Evolutionary conservation across 441 rosid species (phyloP), one percentile per base, ranked within the genome.

Genomic region (Erodium chrysanthum): DNA sequence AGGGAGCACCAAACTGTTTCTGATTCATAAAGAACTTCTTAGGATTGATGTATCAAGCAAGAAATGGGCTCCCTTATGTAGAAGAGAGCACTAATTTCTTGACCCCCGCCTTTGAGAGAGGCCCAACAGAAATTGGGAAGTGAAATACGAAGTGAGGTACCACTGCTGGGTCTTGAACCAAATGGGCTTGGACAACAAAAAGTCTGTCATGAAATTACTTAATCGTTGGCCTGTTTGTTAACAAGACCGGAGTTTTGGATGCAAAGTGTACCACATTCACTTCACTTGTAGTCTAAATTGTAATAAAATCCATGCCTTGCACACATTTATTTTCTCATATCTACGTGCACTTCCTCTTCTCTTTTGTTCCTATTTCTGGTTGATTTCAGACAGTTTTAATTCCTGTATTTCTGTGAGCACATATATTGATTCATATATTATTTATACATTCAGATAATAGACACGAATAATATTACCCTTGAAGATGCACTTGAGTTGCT

Each of bases 401-500:
- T 21, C 27, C 5, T 18, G 11, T 15, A 17, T 50, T 50, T 50
- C 0, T 15, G n/a, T 0, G 2, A 37, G 1, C 17, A 17, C 15
- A 52, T 17, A 5, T 15, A 52, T 52, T 52, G 15, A 52, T 52
- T 56, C 31, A 22, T 10, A 22, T 21, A 58, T 56, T 56, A 56
- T 22, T 23, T 7, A 58, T 10, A 23, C 31, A 23, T 58, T 58
- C 63, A 58, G 63, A 58, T 22, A 1, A 22, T 2, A 3, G 63
- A 58, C 22, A 15, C 27, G 63, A 23, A 7, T 58, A 58, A 22
- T 21, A 22, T 58, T 22, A 58, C 63, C 15, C 1, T 58, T 22
- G 63, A 58, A 22, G 63, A 58, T 11, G 63, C 63, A 3, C 63
- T 58, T 58, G 63, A 58, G 29, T 21, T 58, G 63, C 15, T 58